Conservation (phyloP, 2,329 filamentous ascomycete species). For the Talaromyces amestolkiae region DNA sequence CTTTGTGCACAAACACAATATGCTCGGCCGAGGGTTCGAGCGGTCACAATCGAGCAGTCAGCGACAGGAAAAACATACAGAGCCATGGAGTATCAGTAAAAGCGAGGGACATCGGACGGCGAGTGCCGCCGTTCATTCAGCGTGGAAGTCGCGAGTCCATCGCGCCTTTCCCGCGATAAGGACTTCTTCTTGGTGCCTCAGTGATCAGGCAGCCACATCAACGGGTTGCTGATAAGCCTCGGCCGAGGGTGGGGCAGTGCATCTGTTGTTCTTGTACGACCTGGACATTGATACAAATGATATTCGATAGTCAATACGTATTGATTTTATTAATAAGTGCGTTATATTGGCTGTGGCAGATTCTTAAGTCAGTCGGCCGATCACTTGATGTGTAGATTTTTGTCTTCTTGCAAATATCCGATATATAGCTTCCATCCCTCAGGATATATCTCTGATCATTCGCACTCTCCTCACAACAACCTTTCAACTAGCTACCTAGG, state of each 20-base stretch:
- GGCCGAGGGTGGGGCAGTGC: conserved; percentile 14
- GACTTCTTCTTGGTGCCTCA: background rate
- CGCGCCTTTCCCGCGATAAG: too few species aligned
- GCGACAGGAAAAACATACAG: background rate
- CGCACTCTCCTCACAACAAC: background rate
- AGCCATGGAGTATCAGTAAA: background rate
- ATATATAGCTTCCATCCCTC: background rate
- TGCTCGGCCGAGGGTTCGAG: conserved; percentile 1
- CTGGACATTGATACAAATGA: background rate
- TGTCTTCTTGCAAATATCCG: background rate
- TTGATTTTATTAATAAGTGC: background rate
- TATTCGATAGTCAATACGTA: background rate
- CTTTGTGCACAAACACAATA: too few species aligned
- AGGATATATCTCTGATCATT: background rate
- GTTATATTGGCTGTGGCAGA: background rate
- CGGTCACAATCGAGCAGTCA: background rate
- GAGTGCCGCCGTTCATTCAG: background rate
- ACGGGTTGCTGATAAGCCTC: background rate
- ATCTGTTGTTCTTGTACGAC: background rate
- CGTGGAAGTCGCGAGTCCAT: background rate
- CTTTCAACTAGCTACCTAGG: too few species aligned
- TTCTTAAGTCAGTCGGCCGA: background rate
- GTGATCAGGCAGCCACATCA: background rate
- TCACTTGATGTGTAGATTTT: background rate
- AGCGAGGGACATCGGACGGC: background rate